Percentiles rank a stretch among this genome's conserved stretches.
These are phyloP conservation scores for Cryptococcus jaspeensis DNA, from an alignment of 1,284 basidiomycete genomes.

Conservation along the genomic window DNA sequence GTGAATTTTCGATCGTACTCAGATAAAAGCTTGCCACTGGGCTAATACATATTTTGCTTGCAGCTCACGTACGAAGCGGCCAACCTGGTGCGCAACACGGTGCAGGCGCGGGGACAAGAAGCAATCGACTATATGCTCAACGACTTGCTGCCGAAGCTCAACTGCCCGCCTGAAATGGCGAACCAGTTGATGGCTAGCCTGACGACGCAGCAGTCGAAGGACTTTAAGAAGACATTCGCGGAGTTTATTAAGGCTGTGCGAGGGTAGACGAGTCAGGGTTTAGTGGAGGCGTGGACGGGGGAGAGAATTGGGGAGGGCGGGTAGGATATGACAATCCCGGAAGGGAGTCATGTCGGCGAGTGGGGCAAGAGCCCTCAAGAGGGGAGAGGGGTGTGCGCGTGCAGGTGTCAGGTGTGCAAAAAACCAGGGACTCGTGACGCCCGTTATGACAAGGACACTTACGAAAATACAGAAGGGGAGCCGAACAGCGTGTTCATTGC, in stretches of 20 bases:
- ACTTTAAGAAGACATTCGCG: slow-evolving; percentile 84
- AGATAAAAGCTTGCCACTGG: too few relatives aligned
- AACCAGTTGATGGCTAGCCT: slow-evolving; percentile 76
- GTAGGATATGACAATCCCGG: too few relatives aligned
- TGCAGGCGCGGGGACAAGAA: slow-evolving; percentile 76
- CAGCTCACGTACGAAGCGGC: slow-evolving; percentile 87
- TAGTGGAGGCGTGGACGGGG: background rate
- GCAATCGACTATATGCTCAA: slow-evolving; percentile 75
- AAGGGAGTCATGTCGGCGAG: background rate
- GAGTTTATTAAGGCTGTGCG: slow-evolving; percentile 60
- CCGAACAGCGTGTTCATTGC: background rate
- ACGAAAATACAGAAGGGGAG: background rate
- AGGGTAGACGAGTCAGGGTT: slow-evolving; percentile 19
- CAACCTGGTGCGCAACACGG: slow-evolving; percentile 75
- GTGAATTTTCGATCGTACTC: slow-evolving; percentile 56
- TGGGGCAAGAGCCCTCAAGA: too few relatives aligned
- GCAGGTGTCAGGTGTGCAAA: too few relatives aligned
- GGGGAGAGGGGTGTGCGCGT: background rate
- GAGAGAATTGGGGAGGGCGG: background rate
- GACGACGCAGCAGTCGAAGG: slow-evolving; percentile 72
- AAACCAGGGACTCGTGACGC: too few relatives aligned
- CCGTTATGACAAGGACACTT: background rate
- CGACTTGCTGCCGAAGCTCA: slow-evolving; percentile 82
- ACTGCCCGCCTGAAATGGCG: slow-evolving; percentile 76
- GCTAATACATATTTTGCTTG: background rate